A percentile compares a stretch with the other conserved stretches of the same genome.
phyloP scores from a whole-genome alignment of 495 filamentous ascomycete species.

The Collariella sp. region DNA sequence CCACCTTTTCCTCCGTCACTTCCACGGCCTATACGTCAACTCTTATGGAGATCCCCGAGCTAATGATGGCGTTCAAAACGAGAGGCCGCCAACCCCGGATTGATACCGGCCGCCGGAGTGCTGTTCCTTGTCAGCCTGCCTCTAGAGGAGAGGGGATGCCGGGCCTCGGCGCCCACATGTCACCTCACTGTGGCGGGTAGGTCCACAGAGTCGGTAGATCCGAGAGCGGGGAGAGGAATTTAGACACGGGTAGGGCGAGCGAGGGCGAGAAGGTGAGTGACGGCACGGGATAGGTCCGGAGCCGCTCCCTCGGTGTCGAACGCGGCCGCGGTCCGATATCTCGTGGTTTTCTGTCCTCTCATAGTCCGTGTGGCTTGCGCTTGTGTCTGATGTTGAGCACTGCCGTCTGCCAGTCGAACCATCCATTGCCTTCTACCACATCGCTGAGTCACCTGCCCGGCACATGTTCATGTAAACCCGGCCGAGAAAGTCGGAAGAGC shows the following conservation, averaged over 20 bases:
- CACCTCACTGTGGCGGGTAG: not conserved
- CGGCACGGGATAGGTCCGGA: not conserved
- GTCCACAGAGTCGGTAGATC: not conserved
- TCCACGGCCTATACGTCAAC: constrained; percentile 32
- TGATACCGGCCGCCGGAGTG: not conserved
- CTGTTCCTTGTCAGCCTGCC: not conserved
- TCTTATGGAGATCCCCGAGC: constrained; percentile 35
- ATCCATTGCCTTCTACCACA: not conserved
- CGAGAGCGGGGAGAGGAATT: not conserved
- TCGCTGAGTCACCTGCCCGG: not conserved
- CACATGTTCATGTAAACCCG: not conserved
- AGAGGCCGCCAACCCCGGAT: constrained; percentile 7
- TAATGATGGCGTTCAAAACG: constrained; percentile 30
- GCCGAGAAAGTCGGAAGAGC: too few relatives aligned
- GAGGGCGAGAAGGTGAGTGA: not conserved
- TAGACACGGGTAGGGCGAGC: not conserved
- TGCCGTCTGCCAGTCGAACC: not conserved
- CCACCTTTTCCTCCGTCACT: constrained; percentile 31
- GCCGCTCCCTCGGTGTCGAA: not conserved
- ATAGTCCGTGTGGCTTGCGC: not conserved
- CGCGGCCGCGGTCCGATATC: not conserved
- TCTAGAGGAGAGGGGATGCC: not conserved
- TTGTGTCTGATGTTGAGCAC: constrained; percentile 1
- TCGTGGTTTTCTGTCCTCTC: not conserved
- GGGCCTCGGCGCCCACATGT: not conserved